These are phyloP conservation scores for Pseudogymnoascus sp. DNA, from an alignment of 2,329 filamentous ascomycete species.

Conservation along the genomic window DNA sequence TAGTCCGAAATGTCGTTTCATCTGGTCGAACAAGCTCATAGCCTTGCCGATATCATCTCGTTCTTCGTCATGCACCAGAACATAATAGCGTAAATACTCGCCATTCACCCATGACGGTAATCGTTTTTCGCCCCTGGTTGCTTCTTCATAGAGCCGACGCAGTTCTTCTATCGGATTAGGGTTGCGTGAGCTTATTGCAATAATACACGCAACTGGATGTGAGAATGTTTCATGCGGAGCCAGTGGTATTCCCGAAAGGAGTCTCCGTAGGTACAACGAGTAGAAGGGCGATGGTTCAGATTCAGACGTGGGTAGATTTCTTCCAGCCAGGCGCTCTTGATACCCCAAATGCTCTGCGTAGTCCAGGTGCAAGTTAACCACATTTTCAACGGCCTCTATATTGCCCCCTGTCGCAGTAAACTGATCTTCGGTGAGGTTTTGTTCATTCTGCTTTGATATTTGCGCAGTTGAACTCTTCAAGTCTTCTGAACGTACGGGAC, in stretches of 20 bases:
- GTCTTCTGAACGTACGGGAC: conserved; percentile 27
- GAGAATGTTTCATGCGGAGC: conserved; percentile 86
- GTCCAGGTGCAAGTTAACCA: conserved; percentile 71
- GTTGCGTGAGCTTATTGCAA: conserved; percentile 89
- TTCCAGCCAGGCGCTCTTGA: conserved; percentile 31
- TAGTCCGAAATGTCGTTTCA: conserved; percentile 96
- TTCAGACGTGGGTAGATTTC: neutral
- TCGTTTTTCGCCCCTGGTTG: conserved; percentile 65
- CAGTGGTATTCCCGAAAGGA: conserved; percentile 72
- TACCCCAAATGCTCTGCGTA: conserved; percentile 53
- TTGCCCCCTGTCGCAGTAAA: conserved; percentile 34
- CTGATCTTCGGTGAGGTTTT: conserved; percentile 13
- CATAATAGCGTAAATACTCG: conserved; percentile 91
- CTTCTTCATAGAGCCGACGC: conserved; percentile 73
- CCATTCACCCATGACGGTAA: conserved; percentile 82
- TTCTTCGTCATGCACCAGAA: conserved; percentile 94
- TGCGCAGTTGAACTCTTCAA: neutral
- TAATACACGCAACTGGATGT: conserved; percentile 88
- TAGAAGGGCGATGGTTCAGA: conserved; percentile 66
- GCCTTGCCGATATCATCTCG: conserved; percentile 86
- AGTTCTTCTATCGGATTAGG: conserved; percentile 78
- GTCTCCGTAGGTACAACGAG: conserved; percentile 70
- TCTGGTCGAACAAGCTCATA: conserved; percentile 87
- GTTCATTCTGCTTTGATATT: conserved; percentile 7
- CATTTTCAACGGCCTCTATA: conserved; percentile 66